A percentile compares a stretch with the other conserved stretches of the same genome.
phyloP scores from a whole-genome alignment of 2,329 filamentous ascomycete genomes.

The Emericellopsis cladophorae region DNA sequence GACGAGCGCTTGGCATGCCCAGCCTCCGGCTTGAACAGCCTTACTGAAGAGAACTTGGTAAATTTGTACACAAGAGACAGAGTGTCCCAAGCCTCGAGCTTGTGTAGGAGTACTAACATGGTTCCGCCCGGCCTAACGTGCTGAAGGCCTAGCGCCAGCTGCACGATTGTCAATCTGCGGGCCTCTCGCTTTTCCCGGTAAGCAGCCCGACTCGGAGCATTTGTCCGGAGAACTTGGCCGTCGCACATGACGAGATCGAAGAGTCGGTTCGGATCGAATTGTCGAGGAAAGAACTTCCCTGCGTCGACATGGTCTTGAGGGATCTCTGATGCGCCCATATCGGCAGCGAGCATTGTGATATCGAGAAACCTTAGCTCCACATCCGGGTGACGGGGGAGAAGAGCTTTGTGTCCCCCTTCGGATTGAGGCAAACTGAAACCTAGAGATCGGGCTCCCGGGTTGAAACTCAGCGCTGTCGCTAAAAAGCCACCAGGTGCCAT shows the following conservation, averaged over 20 bases:
- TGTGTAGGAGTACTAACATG: constrained; percentile 38
- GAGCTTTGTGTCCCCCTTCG: constrained; percentile 25
- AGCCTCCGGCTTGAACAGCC: constrained; percentile 28
- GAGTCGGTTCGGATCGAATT: constrained; percentile 8
- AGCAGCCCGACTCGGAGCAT: constrained; percentile 10
- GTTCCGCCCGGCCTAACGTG: constrained; percentile 31
- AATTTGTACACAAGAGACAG: constrained; percentile 24
- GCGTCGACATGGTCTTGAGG: constrained; percentile 15
- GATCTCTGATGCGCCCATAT: constrained; percentile 23
- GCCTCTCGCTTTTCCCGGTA: constrained; percentile 23
- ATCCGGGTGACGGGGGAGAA: constrained; percentile 9
- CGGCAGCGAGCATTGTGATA: constrained; percentile 35
- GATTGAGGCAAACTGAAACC: constrained; percentile 25
- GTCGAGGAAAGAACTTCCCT: constrained; percentile 12
- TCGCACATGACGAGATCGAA: constrained; percentile 35
- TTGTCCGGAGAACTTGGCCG: constrained; percentile 29
- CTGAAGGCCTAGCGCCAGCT: constrained; percentile 32
- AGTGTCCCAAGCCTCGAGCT: constrained; percentile 25
- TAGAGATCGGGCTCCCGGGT: constrained; percentile 16
- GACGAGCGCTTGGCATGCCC: constrained; percentile 29
- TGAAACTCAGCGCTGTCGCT: constrained; percentile 18
- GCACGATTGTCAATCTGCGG: constrained; percentile 18
- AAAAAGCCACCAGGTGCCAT: constrained; percentile 43
- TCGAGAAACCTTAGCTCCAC: constrained; percentile 22
- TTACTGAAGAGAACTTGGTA: constrained; percentile 23